Conservation (phyloP, 768 basidiomycete genomes). For the Mycena albidolilacea region DNA sequence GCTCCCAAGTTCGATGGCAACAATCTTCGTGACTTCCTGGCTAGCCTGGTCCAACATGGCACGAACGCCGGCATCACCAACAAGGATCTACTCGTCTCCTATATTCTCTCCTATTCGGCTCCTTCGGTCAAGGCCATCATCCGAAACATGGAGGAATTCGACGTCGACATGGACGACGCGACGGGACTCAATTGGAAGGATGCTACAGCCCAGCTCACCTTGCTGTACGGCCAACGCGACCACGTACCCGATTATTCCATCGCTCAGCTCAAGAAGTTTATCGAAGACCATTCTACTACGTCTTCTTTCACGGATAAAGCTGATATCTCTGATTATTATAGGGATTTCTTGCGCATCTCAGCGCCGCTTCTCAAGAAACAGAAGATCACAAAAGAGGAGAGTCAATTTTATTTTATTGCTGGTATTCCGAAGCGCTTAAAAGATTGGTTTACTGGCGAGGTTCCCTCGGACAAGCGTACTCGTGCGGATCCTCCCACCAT, state of each 20-base stretch:
- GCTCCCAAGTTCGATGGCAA: constrained; percentile 27
- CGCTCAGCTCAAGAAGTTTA: background rate
- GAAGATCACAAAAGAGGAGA: background rate
- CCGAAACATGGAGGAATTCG: constrained; percentile 12
- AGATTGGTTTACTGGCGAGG: constrained; percentile 27
- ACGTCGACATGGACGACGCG: background rate
- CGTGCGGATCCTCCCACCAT: constrained; percentile 19
- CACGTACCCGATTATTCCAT: constrained; percentile 9
- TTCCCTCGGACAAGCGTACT: background rate
- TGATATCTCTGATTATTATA: constrained; percentile 6
- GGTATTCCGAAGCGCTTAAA: constrained; percentile 19
- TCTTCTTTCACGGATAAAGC: background rate
- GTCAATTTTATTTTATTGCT: constrained; percentile 24
- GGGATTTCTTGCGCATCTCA: background rate
- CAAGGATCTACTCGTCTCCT: constrained; percentile 19
- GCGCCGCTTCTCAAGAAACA: constrained; percentile 18
- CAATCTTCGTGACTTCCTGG: background rate
- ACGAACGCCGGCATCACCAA: constrained; percentile 27
- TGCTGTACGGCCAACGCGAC: constrained; percentile 3
- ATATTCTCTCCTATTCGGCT: constrained; percentile 22
- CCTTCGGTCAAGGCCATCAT: constrained; percentile 3
- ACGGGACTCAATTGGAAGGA: background rate
- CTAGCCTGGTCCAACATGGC: constrained; percentile 16
- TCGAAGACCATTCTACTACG: background rate
- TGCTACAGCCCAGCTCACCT: background rate